These are phyloP conservation scores for Fusarium bactridioides DNA, from an alignment of 2,329 filamentous ascomycete species.

Conservation along the genomic window DNA sequence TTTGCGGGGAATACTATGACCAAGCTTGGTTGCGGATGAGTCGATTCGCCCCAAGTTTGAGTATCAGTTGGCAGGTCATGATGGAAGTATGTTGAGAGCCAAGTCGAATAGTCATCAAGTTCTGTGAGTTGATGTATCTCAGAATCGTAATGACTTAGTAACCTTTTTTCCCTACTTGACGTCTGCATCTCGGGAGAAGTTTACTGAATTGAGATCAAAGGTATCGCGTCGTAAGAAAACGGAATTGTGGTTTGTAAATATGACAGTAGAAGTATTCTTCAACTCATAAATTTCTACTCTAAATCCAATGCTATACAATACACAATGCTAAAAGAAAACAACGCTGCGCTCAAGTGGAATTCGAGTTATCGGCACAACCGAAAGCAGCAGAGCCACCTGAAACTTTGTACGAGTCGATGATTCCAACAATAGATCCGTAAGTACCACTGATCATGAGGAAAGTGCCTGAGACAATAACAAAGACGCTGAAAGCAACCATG, in stretches of 20 bases:
- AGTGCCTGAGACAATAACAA: constrained; percentile 30
- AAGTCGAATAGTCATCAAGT: neutral
- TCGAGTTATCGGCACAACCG: constrained; percentile 55
- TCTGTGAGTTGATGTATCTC: neutral
- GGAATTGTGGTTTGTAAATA: neutral
- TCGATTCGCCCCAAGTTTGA: neutral
- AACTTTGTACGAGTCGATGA: constrained; percentile 46
- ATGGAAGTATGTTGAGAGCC: neutral
- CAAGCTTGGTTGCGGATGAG: neutral
- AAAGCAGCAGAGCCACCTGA: constrained; percentile 50
- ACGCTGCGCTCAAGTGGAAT: constrained; percentile 28
- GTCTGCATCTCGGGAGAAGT: too few species aligned
- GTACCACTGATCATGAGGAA: constrained; percentile 56
- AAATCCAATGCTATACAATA: neutral
- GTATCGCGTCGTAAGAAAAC: too few species aligned
- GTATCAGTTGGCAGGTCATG: fast-evolving
- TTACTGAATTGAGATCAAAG: too few species aligned
- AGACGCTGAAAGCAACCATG: constrained; percentile 23
- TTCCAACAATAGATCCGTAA: constrained; percentile 52
- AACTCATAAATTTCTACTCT: neutral
- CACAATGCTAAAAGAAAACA: neutral
- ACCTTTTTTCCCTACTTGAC: too few species aligned
- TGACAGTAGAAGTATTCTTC: constrained; percentile 3
- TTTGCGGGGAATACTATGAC: neutral
- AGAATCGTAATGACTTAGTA: fast-evolving